Evolutionary conservation across 108 stramenopile genomes (phyloP).

Genomic region (Cyclotella kingstonii): DNA sequence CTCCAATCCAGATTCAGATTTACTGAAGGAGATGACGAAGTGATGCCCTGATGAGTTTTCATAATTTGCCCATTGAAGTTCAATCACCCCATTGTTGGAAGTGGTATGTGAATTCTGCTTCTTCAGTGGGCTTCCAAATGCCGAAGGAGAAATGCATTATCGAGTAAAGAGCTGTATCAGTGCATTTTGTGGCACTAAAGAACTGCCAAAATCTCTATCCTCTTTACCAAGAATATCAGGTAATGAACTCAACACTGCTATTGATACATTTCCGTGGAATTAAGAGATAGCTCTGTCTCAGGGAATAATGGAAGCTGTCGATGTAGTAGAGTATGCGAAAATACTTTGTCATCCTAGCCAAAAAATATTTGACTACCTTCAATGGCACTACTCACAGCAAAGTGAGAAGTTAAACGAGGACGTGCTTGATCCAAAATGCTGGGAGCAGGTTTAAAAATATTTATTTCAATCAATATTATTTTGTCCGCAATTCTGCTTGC

Average conservation of each 20-base stretch:
- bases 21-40: constrained; percentile 61
- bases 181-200: constrained; percentile 9
- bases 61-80: constrained; percentile 74
- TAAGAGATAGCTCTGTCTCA: constrained; percentile 70
- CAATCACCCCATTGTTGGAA: constrained; percentile 64
- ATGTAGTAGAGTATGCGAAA: constrained; percentile 65
- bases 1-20: constrained; percentile 47
- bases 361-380: constrained; percentile 75
- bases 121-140: constrained; percentile 85
- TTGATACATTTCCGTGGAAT: constrained; percentile 32
- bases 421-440: constrained; percentile 73
- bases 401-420: constrained; percentile 65
- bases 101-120: constrained; percentile 82
- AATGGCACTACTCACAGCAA: constrained; percentile 75
- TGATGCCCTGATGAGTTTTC: constrained; percentile 66
- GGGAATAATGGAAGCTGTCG: constrained; percentile 85
- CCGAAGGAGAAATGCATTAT: constrained; percentile 88
- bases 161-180: constrained; percentile 59
- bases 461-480: too few relatives aligned
- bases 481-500: too few relatives aligned
- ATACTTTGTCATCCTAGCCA: constrained; percentile 75
- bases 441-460: constrained; percentile 79
- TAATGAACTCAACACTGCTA: not conserved
- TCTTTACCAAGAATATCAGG: not conserved
- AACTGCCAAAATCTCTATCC: not conserved